Percentiles rank a stretch among this genome's conserved stretches.
These are phyloP conservation scores for Backusella australiensis DNA, from an alignment of 192 early-diverging fungal genomes.

Conservation along the genomic window DNA sequence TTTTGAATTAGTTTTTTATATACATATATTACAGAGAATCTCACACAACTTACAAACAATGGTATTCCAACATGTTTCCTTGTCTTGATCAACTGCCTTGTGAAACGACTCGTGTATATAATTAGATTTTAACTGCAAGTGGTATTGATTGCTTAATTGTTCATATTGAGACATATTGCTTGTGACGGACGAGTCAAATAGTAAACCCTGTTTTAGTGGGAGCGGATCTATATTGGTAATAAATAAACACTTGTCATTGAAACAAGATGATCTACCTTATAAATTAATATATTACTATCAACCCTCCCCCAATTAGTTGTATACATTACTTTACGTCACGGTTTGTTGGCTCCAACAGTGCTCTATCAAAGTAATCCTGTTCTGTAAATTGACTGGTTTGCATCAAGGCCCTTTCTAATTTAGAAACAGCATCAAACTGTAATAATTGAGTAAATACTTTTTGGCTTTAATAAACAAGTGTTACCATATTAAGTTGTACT, in stretches of 20 bases:
- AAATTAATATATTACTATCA: not conserved
- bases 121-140: not conserved
- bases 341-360: constrained; percentile 33
- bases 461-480: not conserved
- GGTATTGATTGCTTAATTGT: not conserved
- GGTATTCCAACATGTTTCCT: constrained; percentile 52
- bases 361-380: constrained; percentile 40
- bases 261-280: constrained; percentile 41
- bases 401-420: constrained; percentile 37
- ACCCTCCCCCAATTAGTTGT: no score
- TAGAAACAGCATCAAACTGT: constrained; percentile 50
- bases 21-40: no score
- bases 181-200: constrained; percentile 34
- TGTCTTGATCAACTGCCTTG: constrained; percentile 51
- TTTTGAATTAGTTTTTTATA: not conserved
- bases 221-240: constrained; percentile 52
- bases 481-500: constrained; percentile 35
- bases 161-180: constrained; percentile 8
- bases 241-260: constrained; percentile 57
- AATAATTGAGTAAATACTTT: not conserved
- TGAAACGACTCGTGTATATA: constrained; percentile 48
- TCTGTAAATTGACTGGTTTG: constrained; percentile 34
- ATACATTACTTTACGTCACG: not conserved
- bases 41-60: constrained; percentile 22
- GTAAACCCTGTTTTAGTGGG: constrained; percentile 38